phyloP scores from a whole-genome alignment of 75 land plant species.

The Gnetum montanum region DNA sequence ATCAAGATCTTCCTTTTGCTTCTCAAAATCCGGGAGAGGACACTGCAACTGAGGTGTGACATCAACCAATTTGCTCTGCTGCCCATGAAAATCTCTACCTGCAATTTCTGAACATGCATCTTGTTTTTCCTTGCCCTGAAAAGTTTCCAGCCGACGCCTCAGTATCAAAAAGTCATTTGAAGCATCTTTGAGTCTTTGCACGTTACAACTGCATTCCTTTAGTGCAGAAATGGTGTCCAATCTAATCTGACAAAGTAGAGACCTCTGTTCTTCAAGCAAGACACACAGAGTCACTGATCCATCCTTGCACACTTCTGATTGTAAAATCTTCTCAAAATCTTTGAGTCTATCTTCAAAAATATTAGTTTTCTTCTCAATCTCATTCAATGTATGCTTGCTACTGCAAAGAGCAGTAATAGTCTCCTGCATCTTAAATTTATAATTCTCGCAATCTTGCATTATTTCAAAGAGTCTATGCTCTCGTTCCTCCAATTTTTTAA shows the following conservation, averaged over 20 bases:
- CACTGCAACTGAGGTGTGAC: background rate
- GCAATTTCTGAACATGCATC: background rate
- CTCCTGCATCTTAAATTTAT: background rate
- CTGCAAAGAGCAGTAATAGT: background rate
- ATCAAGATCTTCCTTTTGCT: background rate
- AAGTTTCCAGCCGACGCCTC: background rate
- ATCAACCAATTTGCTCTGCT: background rate
- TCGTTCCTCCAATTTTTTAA: background rate
- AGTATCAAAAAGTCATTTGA: background rate
- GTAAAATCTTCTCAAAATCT: background rate
- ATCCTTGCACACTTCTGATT: conserved; percentile 1
- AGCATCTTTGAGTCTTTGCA: background rate
- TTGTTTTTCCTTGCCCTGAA: background rate
- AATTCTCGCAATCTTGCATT: background rate
- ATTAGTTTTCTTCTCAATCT: background rate
- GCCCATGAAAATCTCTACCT: background rate
- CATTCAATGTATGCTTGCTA: background rate
- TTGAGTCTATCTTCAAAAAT: background rate
- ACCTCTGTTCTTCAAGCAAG: background rate
- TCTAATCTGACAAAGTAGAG: background rate
- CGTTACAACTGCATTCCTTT: background rate
- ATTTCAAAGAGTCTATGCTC: background rate
- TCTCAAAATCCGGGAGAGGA: background rate
- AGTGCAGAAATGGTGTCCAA: conserved; percentile 1
- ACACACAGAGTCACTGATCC: background rate